phyloP scores from a whole-genome alignment of 1,284 basidiomycete species.

The Wallemia ichthyophaga region DNA sequence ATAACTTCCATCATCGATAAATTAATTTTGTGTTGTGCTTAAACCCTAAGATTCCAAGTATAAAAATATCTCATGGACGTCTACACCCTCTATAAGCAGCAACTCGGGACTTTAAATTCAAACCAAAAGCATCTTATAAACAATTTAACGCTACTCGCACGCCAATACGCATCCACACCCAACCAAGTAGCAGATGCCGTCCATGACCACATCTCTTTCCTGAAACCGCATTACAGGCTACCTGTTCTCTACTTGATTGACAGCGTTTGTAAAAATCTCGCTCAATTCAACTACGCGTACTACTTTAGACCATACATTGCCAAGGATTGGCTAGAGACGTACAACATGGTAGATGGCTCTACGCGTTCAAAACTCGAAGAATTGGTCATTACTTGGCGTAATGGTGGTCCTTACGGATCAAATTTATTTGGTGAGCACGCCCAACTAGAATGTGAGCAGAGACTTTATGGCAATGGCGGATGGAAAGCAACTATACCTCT shows the following conservation, averaged over 20 bases:
- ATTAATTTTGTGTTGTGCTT: background rate
- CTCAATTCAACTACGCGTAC: conserved; percentile 46
- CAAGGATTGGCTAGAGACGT: conserved; percentile 50
- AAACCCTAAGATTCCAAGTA: too few species aligned
- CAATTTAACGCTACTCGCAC: conserved; percentile 70
- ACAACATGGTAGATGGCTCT: conserved; percentile 44
- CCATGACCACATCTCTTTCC: conserved; percentile 22
- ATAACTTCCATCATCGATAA: background rate
- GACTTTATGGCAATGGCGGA: conserved; percentile 4
- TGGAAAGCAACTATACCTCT: background rate
- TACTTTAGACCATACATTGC: conserved; percentile 41
- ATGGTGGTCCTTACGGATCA: conserved; percentile 40
- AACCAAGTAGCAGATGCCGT: background rate
- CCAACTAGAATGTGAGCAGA: conserved; percentile 19
- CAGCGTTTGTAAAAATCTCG: conserved; percentile 83
- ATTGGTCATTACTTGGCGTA: conserved; percentile 74
- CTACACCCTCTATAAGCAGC: conserved; percentile 33
- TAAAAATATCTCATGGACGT: background rate
- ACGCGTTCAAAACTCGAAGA: conserved; percentile 84
- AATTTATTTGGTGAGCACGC: conserved; percentile 49
- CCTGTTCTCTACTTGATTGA: conserved; percentile 86
- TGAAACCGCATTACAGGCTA: conserved; percentile 68
- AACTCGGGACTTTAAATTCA: conserved; percentile 58
- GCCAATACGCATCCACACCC: conserved; percentile 31
- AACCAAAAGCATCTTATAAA: conserved; percentile 94